phyloP scores from a whole-genome alignment of 2,329 filamentous ascomycete species.

The Aureobasidium sp. region DNA sequence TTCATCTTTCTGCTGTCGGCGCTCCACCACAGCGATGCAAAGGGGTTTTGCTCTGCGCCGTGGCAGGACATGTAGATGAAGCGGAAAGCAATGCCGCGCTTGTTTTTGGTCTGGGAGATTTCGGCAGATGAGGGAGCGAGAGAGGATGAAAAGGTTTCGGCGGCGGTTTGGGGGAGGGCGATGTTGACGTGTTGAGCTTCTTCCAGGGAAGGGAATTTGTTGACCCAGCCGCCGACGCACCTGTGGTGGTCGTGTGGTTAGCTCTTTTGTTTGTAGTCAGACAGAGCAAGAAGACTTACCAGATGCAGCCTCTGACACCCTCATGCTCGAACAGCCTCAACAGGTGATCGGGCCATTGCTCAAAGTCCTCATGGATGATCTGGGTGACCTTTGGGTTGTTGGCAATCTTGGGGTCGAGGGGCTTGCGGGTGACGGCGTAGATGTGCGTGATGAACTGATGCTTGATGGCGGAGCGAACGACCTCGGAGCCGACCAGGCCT shows the following conservation, averaged over 20 bases:
- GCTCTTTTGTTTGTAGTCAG: background rate
- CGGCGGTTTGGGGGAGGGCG: slow-evolving; percentile 22
- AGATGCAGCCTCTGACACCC: slow-evolving; percentile 39
- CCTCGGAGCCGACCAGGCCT: slow-evolving; percentile 48
- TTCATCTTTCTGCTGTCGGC: slow-evolving; percentile 27
- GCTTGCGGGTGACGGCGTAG: slow-evolving; percentile 25
- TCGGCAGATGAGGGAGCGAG: slow-evolving; percentile 19
- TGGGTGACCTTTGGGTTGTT: slow-evolving; percentile 26
- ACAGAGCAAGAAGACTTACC: slow-evolving; percentile 20
- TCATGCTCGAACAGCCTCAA: slow-evolving; percentile 28
- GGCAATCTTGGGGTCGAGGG: slow-evolving; percentile 20
- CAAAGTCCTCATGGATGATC: slow-evolving; percentile 41
- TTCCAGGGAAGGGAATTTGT: slow-evolving; percentile 20
- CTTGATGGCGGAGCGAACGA: slow-evolving; percentile 43
- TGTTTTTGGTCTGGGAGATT: slow-evolving; percentile 16
- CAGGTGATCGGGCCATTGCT: slow-evolving; percentile 38
- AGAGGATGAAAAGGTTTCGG: slow-evolving; percentile 23
- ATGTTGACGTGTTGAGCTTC: slow-evolving; percentile 25
- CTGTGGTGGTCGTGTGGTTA: background rate
- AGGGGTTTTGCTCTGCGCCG: slow-evolving; percentile 32
- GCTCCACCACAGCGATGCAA: slow-evolving; percentile 29
- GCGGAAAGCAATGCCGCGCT: slow-evolving; percentile 25
- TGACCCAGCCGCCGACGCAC: slow-evolving; percentile 20
- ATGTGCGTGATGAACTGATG: slow-evolving; percentile 40
- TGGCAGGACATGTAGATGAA: slow-evolving; percentile 34